Base-by-base conservation (phyloP, 805 yeast species). In the Barnettozyma siamensis region DNA sequence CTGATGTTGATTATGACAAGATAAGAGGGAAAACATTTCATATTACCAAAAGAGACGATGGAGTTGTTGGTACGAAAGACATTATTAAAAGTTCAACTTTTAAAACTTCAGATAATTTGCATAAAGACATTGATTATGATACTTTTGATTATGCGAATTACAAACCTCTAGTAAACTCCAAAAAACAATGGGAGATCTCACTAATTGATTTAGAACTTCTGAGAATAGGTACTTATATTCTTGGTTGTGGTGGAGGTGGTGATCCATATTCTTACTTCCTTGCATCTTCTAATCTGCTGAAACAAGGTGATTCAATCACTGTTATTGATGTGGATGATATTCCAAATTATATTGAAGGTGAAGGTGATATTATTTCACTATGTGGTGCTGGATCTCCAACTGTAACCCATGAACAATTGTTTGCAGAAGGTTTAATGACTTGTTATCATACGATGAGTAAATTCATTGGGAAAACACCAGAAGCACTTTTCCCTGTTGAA, bases 231-330 rank as follows among this genome's bases (percentile, higher is more conserved):
- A 54, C 67, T 20, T 72, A 71, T 47, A 68, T 72, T 40, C 59
- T 72, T 5, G 77, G 76, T 7, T 67, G 72, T 53, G 77, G 76
- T 3, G 77, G 77, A 12, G 77, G 77, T 24, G 76, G 77, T 31
- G 63, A 63, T 38, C 76, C 77, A 18, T 68, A 70, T 50, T 56
- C 71, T 5, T 51, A 50, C 16, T 67, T 49, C 44, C 53, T 72
- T 26, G 66, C 63, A 34, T 47, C 60, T 1, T 51, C 66, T 34
- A 63, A 63, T 38, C 42, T 57, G 38, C 36, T 71, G 16, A 45
- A 66, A 32, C 37, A 47, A 2, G 76, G 74, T 9, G 64, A 57
- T 17, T 38, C 40, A 2, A 54, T 68, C 21, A 53, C 36, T 31
- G 66, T 71, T 13, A 51, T 70, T 37, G 66, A 66, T 48, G 41